Percentiles rank a stretch among this genome's conserved stretches.
Evolutionary conservation across 73 alveolate species (phyloP).

Genomic region (Breviolum minutum): DNA sequence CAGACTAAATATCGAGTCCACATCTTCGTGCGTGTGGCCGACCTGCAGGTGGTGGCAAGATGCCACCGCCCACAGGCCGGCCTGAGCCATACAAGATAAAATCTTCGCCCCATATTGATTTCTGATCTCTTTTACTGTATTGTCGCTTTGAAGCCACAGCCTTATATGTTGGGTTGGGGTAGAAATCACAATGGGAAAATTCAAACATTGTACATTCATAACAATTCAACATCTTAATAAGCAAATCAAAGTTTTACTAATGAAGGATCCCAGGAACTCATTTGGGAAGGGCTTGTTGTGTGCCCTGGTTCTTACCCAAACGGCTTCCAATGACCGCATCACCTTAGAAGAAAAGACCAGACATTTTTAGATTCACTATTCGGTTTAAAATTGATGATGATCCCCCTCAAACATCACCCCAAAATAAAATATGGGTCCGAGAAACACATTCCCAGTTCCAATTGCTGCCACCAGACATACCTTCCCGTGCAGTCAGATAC

Average conservation of each 20-base stretch:
- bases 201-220: too few species aligned
- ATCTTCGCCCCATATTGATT: background rate
- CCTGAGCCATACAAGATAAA: background rate
- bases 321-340: background rate
- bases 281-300: background rate
- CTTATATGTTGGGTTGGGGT: background rate
- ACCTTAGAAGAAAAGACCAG: background rate
- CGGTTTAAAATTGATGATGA: background rate
- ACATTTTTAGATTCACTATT: background rate
- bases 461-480: background rate
- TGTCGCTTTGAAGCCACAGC: slow-evolving; percentile 11
- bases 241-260: too few species aligned
- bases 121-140: slow-evolving; percentile 1
- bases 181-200: too few species aligned
- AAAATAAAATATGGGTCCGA: background rate
- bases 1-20: background rate
- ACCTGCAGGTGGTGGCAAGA: background rate
- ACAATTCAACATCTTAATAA: too few species aligned
- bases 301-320: background rate
- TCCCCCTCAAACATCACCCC: background rate
- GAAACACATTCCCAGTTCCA: slow-evolving; percentile 41
- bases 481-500: background rate
- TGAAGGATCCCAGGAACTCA: background rate
- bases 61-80: slow-evolving; percentile 29
- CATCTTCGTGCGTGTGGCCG: slow-evolving; percentile 31